Evolutionary conservation across 2,329 filamentous ascomycete species (phyloP), one percentile per base, ranked within the genome.

Genomic region (Aspergillus spinulosporus): DNA sequence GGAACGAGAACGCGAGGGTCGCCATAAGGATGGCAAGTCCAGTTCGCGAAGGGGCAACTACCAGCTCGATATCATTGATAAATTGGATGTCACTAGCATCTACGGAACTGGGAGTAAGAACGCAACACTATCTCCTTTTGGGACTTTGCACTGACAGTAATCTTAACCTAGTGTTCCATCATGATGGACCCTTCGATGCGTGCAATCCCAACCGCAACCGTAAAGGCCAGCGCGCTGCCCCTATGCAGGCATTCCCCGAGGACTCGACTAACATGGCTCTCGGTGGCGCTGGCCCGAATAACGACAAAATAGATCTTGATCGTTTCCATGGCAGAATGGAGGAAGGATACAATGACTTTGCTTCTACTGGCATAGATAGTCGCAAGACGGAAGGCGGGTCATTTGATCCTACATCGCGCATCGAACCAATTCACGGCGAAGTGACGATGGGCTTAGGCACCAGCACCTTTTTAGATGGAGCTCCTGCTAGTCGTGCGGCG

Each of bases 101-200:
- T 97, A 96, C 70, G 93, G 94, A 56, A 90, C 89, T 66, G 92
- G 93, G 75, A 79, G 91, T 95, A 80, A 77, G 90, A 85, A 21
- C 36, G 42, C 28, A 26, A 45, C 9, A 54, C n/a, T 11, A 50
- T 31, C 8, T 42, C 57, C 32, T 53, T 44, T 6, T 39, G 60
- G 46, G 59, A 4, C 15, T 14, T n/a, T 21, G 7, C 40, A 5
- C 15, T 28, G 3, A 57, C 36, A 32, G 5, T 4, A 21, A 21
- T 21, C 21, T 21, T 11, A 5, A n/a, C 29, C 9, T 67, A 96
- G 92, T 96, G 64, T 96, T 97, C 76, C 94, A 99, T 68, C 94
- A 99, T 69, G 94, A 97, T 68, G 94, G 94, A 0, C 94, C 94
- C 3, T 99, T 97, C 67, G 94, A 99, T 74, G 94, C 94, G 15